Evolutionary conservation across 2,329 filamentous ascomycete species (phyloP), one percentile per base, ranked within the genome.

Genomic region (Colletotrichum siamense): DNA sequence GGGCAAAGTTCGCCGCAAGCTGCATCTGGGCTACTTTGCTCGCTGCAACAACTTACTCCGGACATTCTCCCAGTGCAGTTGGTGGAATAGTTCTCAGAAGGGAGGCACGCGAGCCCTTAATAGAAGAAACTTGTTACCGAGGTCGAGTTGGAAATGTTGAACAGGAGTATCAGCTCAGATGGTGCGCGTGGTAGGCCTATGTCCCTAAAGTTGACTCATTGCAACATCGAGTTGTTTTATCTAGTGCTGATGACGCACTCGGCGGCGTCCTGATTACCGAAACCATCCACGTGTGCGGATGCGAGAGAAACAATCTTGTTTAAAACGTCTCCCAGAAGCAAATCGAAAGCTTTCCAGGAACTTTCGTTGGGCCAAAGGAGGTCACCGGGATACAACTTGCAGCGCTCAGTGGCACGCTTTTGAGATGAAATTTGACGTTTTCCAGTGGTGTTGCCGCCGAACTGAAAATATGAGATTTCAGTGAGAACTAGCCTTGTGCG

Each of bases 1-100:
- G 83, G n/a, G 88, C 87, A 77, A 89, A 87, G 75, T 88, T 88
- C 49, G 89, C 81, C 1, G 86, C 84, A 4, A 86, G 81, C 80
- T 89, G 88, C 52, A 89, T 83, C 61, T 89, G 85, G 6, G 83
- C 83, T 0, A 66, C 63, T 16, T 66, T 66, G 16, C 3, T 32
- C 22, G 36, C 26, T 15, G 5, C 26, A 10, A 66, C 9, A 26
- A 26, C 36, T 10, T 52, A 66, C 9, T 44, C 34, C 7, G 36
- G 63, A 30, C 8, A 66, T 15, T 10, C 24, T 26, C 63, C 26
- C 8, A 22, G 12, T 66, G 18, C 36, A 52, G 9, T 32, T n/a
- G 16, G 24, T 26, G 26, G 12, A 67, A 28, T 26, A 26, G 10
- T 66, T 49, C 8, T n/a, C 22, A 30, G 6, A 24, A 16, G 26